Evolutionary conservation across 805 yeast genomes (phyloP).

Genomic region (Candida tibetensis): DNA sequence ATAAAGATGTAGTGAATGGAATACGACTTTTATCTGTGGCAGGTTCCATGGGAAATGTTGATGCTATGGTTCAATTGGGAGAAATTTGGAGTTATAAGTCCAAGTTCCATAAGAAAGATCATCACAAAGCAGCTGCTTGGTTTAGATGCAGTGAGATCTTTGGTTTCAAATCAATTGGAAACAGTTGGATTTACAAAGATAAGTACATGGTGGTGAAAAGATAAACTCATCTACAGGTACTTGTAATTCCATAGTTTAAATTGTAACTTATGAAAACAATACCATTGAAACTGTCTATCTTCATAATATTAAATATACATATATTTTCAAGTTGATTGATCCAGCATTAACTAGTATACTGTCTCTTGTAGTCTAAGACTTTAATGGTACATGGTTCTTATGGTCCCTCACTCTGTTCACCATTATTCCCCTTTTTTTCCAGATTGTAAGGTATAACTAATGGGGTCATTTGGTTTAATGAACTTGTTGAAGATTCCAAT

Average conservation of each 20-base stretch:
- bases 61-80: slow-evolving; percentile 70
- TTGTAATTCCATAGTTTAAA: too few relatives aligned
- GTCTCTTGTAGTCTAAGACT: too few relatives aligned
- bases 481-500: slow-evolving; percentile 21
- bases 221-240: too few relatives aligned
- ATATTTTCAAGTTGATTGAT: too few relatives aligned
- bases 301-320: too few relatives aligned
- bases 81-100: slow-evolving; percentile 62
- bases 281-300: too few relatives aligned
- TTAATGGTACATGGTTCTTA: too few relatives aligned
- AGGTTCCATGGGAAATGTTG: slow-evolving; percentile 63
- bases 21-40: slow-evolving; percentile 59
- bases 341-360: too few relatives aligned
- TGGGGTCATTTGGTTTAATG: slow-evolving; percentile 11
- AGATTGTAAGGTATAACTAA: slow-evolving; percentile 10
- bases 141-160: slow-evolving; percentile 59
- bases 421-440: too few relatives aligned
- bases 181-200: slow-evolving; percentile 72
- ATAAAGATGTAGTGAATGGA: slow-evolving; percentile 55
- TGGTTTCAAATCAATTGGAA: slow-evolving; percentile 62
- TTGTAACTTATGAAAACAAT: too few relatives aligned
- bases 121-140: slow-evolving; percentile 65
- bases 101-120: slow-evolving; percentile 53
- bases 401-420: too few relatives aligned
- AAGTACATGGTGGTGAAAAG: too few relatives aligned